phyloP scores from a whole-genome alignment of 1,139 yeast genomes.

The Yamadazyma jaroonii region DNA sequence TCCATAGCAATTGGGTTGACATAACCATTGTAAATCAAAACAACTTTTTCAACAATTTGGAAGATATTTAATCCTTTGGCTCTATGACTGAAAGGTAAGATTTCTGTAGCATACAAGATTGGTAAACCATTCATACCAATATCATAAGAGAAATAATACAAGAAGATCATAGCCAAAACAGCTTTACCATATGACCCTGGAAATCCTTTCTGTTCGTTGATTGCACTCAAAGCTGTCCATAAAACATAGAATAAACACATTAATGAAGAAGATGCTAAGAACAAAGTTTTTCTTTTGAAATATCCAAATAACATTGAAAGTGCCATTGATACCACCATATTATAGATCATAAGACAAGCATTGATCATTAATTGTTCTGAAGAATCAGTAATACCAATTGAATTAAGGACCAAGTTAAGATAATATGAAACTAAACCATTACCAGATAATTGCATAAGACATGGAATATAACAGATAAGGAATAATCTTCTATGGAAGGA shows the following conservation, averaged over 20 bases:
- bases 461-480: constrained; percentile 11
- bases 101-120: constrained; percentile 19
- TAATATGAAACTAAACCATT: constrained; percentile 20
- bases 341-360: constrained; percentile 27
- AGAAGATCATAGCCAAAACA: constrained; percentile 40
- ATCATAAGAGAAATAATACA: constrained; percentile 20
- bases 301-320: constrained; percentile 18
- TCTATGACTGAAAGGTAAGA: constrained; percentile 17
- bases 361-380: constrained; percentile 40
- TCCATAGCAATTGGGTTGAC: constrained; percentile 21
- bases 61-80: constrained; percentile 16
- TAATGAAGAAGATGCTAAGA: constrained; percentile 17
- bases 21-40: constrained; percentile 17
- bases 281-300: constrained; percentile 19
- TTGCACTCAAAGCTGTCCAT: constrained; percentile 24
- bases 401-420: constrained; percentile 17
- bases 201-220: constrained; percentile 31
- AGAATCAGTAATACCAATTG: constrained; percentile 17
- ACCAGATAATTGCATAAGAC: constrained; percentile 19
- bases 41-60: constrained; percentile 15
- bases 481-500: constrained; percentile 5
- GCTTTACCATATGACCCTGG: constrained; percentile 30
- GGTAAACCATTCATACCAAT: constrained; percentile 21
- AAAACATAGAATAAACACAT: constrained; percentile 14
- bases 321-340: constrained; percentile 18